Base-by-base conservation (phyloP, 2,329 filamentous ascomycete species). In the Aspergillus sp. region DNA sequence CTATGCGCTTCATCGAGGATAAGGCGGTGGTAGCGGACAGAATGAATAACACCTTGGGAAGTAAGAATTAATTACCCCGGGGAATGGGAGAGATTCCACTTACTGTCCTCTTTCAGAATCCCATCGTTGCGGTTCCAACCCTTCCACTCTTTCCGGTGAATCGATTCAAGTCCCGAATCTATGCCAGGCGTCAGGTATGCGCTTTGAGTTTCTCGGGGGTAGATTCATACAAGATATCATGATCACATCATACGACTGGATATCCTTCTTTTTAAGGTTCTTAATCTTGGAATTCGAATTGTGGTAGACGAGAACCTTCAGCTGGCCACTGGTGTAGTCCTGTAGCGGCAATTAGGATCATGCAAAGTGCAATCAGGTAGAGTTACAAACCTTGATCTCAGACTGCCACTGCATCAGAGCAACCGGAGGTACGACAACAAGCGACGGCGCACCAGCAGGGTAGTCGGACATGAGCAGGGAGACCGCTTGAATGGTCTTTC, bases 401-500 rank as follows among this genome's bases (percentile, higher is more conserved):
- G 76, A 74, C 44, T 81, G 82, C 89, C 89, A 96, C 54, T 96
- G 89, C 82, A 95, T 93, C 30, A 96, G 64, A 25, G 89, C 89
- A 25, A 95, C 89, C 0, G 89, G 89, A 0, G 89, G 89, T 1
- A 94, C 86, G 20, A 95, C 72, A 1, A 96, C 88, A 3, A 96
- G 69, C 0, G 86, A 83, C 1, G 91, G 89, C 34, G 80, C 66
- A 45, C 81, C 82, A 14, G 79, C 82, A 3, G 88, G 89, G 49
- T 84, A 95, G 55, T 96, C 88, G 1, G 89, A 95, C 91, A 96
- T 96, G 59, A 98, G 86, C 27, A 98, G 72, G 3, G 89, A 95
- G 12, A 98, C 91, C 2, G 91, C 89, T 60, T 98, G 91, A 31
- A 98, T 96, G 0, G 91, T 98, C 66, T 98, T 98, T 30, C 91